Percentiles rank a stretch among this genome's conserved stretches.
phyloP scores from a whole-genome alignment of 2,329 filamentous ascomycete species.

The Apiospora sp. region DNA sequence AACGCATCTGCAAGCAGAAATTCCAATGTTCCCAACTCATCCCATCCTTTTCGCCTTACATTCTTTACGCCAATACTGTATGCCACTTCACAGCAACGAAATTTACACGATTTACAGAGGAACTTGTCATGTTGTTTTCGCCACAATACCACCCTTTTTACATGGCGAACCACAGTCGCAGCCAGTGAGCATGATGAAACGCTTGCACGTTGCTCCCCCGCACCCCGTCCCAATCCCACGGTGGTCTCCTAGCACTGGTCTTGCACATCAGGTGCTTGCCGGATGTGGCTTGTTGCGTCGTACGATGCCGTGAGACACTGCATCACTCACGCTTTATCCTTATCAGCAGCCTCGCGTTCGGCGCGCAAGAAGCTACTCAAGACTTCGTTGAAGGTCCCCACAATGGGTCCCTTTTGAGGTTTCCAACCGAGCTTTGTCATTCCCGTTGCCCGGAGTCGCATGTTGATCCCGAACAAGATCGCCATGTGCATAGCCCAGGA shows the following conservation, averaged over 20 bases:
- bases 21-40: background rate
- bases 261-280: background rate
- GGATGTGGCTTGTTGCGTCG: conserved; percentile 14
- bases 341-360: background rate
- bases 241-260: background rate
- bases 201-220: background rate
- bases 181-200: background rate
- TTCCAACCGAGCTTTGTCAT: conserved; percentile 32
- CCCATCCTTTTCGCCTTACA: background rate
- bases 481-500: conserved; percentile 34
- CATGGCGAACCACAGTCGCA: background rate
- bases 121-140: background rate
- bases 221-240: background rate
- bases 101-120: background rate
- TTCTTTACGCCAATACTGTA: background rate
- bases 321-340: conserved; percentile 6
- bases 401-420: conserved; percentile 24
- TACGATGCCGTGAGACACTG: conserved; percentile 5
- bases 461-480: conserved; percentile 32
- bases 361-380: background rate
- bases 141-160: background rate
- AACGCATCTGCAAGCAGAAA: conserved; percentile 11
- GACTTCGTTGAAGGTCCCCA: conserved; percentile 23
- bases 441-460: conserved; percentile 30
- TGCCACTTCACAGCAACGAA: too few species aligned